Percentiles rank a stretch among this genome's conserved stretches.
These are phyloP conservation scores for Pseudocercospora macadamiae DNA, from an alignment of 2,329 filamentous ascomycete genomes.

Conservation along the genomic window DNA sequence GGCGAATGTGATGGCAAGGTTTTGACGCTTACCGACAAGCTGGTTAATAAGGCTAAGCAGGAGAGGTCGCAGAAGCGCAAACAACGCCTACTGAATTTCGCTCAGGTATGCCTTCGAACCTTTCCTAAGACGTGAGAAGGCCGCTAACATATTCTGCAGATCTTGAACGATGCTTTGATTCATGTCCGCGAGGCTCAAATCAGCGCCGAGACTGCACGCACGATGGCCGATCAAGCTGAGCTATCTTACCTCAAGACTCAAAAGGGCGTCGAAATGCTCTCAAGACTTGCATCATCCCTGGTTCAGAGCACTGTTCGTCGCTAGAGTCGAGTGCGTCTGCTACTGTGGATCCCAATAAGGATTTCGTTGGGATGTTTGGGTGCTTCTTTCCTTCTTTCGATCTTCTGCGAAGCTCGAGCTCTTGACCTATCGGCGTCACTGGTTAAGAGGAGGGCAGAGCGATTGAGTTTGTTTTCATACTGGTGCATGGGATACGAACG, in stretches of 20 bases:
- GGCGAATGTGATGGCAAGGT: slow-evolving; percentile 6
- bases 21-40: slow-evolving; percentile 10
- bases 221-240: slow-evolving; percentile 31
- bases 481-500: not conserved
- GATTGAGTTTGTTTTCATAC: not conserved
- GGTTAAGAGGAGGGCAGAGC: not conserved
- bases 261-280: slow-evolving; percentile 30
- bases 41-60: slow-evolving; percentile 17
- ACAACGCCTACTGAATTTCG: slow-evolving; percentile 20
- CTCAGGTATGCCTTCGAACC: slow-evolving; percentile 18
- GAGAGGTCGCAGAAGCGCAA: slow-evolving; percentile 12
- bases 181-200: slow-evolving; percentile 33
- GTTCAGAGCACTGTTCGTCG: slow-evolving; percentile 6
- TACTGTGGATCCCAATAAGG: no score
- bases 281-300: slow-evolving; percentile 18
- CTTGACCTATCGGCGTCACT: slow-evolving; percentile 1
- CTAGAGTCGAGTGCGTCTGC: not conserved
- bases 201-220: slow-evolving; percentile 30
- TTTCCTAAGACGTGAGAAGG: not conserved
- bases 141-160: slow-evolving; percentile 7
- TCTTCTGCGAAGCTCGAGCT: not conserved
- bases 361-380: not conserved
- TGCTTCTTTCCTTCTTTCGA: not conserved
- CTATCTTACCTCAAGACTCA: slow-evolving; percentile 33
- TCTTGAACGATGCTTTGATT: slow-evolving; percentile 31